Conservation (phyloP, 2,329 filamentous ascomycete genomes). For the Stenocarpella maydis region DNA sequence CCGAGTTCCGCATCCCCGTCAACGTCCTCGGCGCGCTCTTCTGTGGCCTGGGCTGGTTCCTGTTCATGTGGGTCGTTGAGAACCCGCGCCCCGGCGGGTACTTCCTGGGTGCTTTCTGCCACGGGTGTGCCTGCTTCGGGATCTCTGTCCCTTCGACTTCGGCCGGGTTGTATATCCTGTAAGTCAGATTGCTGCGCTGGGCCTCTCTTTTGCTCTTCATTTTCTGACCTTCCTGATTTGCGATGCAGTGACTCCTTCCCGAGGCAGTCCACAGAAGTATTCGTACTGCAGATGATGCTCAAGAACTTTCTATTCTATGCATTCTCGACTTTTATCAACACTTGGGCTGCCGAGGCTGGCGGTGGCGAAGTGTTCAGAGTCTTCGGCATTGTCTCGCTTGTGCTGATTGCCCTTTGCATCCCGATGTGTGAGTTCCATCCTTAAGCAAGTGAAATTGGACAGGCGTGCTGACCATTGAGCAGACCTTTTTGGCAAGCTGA, state of each 20-base stretch:
- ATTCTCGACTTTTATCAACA: constrained; percentile 45
- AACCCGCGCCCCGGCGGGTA: constrained; percentile 35
- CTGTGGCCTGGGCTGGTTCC: constrained; percentile 37
- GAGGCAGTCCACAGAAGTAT: constrained; percentile 43
- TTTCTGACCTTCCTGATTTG: neutral
- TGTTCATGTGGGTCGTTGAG: constrained; percentile 38
- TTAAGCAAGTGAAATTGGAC: neutral
- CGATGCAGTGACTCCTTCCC: constrained; percentile 42
- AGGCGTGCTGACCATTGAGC: neutral
- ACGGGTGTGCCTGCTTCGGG: constrained; percentile 36
- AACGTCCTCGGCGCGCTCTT: constrained; percentile 36
- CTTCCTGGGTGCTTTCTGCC: constrained; percentile 35
- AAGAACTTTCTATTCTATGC: constrained; percentile 47
- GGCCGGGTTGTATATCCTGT: constrained; percentile 45
- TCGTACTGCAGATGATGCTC: constrained; percentile 47
- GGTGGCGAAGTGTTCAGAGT: constrained; percentile 41
- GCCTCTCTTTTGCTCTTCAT: neutral
- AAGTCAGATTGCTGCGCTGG: constrained; percentile 26
- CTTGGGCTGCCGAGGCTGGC: constrained; percentile 40
- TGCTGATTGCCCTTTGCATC: constrained; percentile 43
- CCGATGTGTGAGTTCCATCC: constrained; percentile 45
- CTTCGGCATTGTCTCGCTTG: constrained; percentile 43
- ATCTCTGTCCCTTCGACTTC: constrained; percentile 38
- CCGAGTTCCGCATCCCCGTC: constrained; percentile 39
- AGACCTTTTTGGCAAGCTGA: constrained; percentile 32